These are phyloP conservation scores for Apiospora pterosperma DNA, from an alignment of 2,329 filamentous ascomycete species.

Conservation along the genomic window DNA sequence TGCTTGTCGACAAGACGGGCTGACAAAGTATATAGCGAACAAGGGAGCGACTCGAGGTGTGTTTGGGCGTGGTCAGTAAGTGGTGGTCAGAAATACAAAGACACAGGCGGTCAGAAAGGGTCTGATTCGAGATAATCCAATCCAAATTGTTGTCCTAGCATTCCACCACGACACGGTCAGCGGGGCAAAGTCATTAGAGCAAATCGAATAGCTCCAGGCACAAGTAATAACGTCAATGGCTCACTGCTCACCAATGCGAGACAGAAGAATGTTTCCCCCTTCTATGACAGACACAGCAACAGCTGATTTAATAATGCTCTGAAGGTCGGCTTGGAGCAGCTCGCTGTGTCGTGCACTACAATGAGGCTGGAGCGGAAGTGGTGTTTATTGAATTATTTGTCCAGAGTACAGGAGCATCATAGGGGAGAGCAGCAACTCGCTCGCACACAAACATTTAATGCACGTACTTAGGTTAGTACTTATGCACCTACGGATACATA, in stretches of 20 bases:
- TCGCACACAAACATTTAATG: background rate
- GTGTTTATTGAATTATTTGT: background rate
- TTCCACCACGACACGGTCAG: conserved; percentile 1
- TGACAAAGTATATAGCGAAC: background rate
- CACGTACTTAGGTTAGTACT: background rate
- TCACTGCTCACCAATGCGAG: background rate
- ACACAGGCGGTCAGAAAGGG: background rate
- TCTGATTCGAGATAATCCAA: background rate
- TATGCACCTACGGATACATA: background rate
- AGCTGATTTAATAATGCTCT: background rate
- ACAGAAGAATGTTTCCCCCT: background rate
- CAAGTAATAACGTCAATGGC: background rate
- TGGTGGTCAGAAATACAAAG: background rate
- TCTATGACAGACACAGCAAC: background rate
- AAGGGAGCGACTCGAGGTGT: background rate
- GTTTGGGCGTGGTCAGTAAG: background rate
- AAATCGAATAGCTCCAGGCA: background rate
- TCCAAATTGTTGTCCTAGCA: background rate
- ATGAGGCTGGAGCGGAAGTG: background rate
- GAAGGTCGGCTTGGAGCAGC: background rate
- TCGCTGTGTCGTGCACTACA: background rate
- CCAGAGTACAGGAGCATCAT: background rate
- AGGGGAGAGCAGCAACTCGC: background rate
- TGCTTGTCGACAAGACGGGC: background rate
- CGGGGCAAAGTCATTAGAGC: background rate